These are phyloP conservation scores for Corinectria fuckeliana DNA, from an alignment of 2,329 filamentous ascomycete species.

Conservation along the genomic window DNA sequence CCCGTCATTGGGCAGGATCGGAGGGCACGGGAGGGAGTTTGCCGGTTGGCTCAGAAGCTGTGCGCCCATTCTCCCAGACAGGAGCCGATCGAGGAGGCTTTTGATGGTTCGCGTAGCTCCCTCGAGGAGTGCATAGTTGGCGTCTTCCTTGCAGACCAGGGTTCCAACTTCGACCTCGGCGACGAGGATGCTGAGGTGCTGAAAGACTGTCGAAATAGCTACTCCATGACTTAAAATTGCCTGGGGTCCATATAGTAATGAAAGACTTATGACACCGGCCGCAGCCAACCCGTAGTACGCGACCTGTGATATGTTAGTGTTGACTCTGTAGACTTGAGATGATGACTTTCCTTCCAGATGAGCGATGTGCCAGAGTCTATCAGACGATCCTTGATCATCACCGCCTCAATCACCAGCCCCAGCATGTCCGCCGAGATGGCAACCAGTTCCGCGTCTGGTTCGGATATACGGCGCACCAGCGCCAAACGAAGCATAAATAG, in stretches of 20 bases:
- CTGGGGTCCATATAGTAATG: constrained; percentile 15
- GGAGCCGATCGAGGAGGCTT: constrained; percentile 46
- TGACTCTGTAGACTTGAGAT: accelerated
- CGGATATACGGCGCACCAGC: neutral
- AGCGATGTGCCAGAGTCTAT: constrained; percentile 17
- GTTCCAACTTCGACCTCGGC: constrained; percentile 28
- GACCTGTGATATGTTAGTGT: constrained; percentile 13
- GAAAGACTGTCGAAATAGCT: constrained; percentile 18
- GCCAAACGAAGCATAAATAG: constrained; percentile 13
- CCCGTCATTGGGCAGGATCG: neutral
- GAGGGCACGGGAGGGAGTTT: neutral
- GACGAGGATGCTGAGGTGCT: constrained; percentile 24
- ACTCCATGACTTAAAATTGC: constrained; percentile 4
- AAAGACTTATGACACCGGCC: constrained; percentile 25
- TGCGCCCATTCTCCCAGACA: neutral
- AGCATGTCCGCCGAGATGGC: constrained; percentile 15
- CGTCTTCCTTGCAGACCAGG: constrained; percentile 23
- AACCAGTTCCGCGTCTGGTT: constrained; percentile 12
- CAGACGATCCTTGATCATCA: constrained; percentile 15
- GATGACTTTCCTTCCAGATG: constrained; percentile 19
- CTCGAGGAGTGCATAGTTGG: constrained; percentile 29
- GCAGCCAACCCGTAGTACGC: constrained; percentile 29
- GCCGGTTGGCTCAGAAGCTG: neutral
- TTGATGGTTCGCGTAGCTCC: constrained; percentile 27
- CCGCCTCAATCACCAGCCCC: constrained; percentile 12